phyloP scores from a whole-genome alignment of 768 basidiomycete species.

The Suillus ampliporus region DNA sequence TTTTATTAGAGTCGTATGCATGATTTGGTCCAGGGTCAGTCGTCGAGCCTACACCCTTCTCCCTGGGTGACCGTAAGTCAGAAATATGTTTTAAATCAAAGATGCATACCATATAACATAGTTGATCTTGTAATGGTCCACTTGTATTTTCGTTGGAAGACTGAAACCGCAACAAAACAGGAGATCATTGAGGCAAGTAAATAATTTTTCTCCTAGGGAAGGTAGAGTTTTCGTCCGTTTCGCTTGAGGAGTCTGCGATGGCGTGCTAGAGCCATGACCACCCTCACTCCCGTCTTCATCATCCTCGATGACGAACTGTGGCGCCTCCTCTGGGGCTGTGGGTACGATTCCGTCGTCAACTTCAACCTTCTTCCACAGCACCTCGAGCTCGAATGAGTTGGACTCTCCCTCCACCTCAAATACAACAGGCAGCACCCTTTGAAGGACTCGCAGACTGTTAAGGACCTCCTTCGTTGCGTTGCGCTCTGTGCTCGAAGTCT shows the following conservation, averaged over 20 bases:
- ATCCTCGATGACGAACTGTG: constrained; percentile 92
- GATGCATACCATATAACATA: constrained; percentile 83
- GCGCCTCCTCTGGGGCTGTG: constrained; percentile 29
- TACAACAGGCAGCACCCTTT: constrained; percentile 88
- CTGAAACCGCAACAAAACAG: constrained; percentile 96
- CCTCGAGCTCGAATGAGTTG: constrained; percentile 74
- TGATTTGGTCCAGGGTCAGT: constrained; percentile 67
- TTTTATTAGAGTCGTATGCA: constrained; percentile 78
- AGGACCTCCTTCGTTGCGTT: constrained; percentile 86
- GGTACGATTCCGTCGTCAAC: constrained; percentile 43
- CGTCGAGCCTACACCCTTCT: constrained; percentile 93
- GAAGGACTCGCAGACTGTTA: constrained; percentile 90
- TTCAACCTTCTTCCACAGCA: constrained; percentile 80
- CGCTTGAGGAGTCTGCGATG: constrained; percentile 25
- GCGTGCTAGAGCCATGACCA: constrained; percentile 37
- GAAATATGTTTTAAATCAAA: constrained; percentile 4
- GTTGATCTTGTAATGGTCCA: constrained; percentile 82
- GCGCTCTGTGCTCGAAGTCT: constrained; percentile 55
- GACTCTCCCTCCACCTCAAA: constrained; percentile 81
- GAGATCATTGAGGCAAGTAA: constrained; percentile 81
- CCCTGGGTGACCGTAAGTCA: constrained; percentile 56
- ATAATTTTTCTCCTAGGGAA: constrained; percentile 82
- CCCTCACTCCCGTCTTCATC: constrained; percentile 63
- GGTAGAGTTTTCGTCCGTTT: constrained; percentile 58
- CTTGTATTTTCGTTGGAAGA: constrained; percentile 75